These are phyloP conservation scores for Aspergillus pseudotamarii DNA, from an alignment of 2,329 filamentous ascomycete genomes.

Conservation along the genomic window DNA sequence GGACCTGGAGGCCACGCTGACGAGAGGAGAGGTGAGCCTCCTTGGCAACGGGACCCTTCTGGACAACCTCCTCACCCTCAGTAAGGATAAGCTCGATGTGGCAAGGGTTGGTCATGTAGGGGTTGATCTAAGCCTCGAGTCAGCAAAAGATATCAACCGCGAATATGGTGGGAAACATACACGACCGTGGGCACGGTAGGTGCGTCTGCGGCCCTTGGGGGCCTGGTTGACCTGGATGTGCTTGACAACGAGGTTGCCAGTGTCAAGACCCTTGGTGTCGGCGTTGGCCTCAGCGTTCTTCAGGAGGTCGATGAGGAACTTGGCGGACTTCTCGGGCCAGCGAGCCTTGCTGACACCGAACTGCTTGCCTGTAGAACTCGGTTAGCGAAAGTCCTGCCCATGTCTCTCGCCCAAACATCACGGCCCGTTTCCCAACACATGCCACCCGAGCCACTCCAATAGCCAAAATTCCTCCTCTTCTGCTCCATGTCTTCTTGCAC, in stretches of 20 bases:
- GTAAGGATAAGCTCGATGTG: conserved; percentile 99
- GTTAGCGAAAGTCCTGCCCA: conserved; percentile 7
- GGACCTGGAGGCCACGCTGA: conserved; percentile 76
- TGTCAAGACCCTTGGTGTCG: conserved; percentile 96
- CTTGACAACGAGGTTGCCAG: conserved; percentile 96
- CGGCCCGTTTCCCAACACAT: neutral
- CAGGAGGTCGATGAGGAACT: conserved; percentile 95
- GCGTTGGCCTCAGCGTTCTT: conserved; percentile 98
- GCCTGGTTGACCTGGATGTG: conserved; percentile 99
- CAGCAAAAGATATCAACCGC: neutral
- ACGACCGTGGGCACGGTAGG: conserved; percentile 99
- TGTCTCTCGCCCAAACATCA: neutral
- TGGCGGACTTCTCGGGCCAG: conserved; percentile 99
- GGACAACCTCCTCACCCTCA: conserved; percentile 92
- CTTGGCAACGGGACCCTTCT: conserved; percentile 76
- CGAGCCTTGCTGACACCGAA: conserved; percentile 97
- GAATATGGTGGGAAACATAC: conserved; percentile 63
- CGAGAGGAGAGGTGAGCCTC: conserved; percentile 78
- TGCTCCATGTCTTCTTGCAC: neutral
- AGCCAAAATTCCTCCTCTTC: neutral
- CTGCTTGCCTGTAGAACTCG: conserved; percentile 76
- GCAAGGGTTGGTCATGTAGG: conserved; percentile 99
- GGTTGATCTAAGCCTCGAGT: conserved; percentile 77
- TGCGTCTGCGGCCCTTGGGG: conserved; percentile 97
- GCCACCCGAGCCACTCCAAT: neutral